Evolutionary conservation across 2,329 filamentous ascomycete genomes (phyloP), one percentile per base, ranked within the genome.

Genomic region (Fusarium mundagurra): DNA sequence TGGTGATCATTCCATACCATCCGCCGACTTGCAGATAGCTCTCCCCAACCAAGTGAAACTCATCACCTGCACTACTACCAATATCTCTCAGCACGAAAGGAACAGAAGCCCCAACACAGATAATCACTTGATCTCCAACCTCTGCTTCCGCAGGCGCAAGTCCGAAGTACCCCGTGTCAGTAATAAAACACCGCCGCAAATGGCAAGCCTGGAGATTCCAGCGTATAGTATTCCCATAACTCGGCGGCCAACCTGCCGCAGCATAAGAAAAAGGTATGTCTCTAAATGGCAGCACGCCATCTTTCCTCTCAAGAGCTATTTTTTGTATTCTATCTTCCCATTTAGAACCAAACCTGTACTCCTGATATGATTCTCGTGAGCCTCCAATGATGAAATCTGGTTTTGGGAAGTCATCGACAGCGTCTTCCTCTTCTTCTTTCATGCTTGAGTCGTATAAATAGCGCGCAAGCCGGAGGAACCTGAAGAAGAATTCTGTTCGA

Each of bases 1-100:
- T 17, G 1, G 3, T 22, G 8, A 12, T 16, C 22, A 38, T 36
- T 6, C 4, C 27, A 18, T 22, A 3, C 61, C 51, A 63, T 0
- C 13, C 61, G 0, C 3, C 4, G 0, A 8, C 14, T 11, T 33
- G 17, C 9, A 64, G 2, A 60, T 63, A 59, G 29, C 39, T 10
- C 43, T 64, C 61, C 11, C 61, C 53, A 12, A 60, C n/a, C 2
- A 48, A 6, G 1, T 8, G 18, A 41, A 64, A 50, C 24, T 34
- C 16, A 8, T 31, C n/a, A 1, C 11, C n/a, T 22, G 5, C 16
- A 29, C 12, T 18, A 1, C 2, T 6, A 0, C 6, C 0, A 9
- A 4, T 22, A 0, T 18, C 24, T 4, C 36, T 9, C 10, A 43
- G 16, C 0, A 18, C 6, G 2, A 50, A 64, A 0, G 61, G 43